Evolutionary conservation across 2,329 filamentous ascomycete species (phyloP).

Genomic region (Incumbomyces delicatus): DNA sequence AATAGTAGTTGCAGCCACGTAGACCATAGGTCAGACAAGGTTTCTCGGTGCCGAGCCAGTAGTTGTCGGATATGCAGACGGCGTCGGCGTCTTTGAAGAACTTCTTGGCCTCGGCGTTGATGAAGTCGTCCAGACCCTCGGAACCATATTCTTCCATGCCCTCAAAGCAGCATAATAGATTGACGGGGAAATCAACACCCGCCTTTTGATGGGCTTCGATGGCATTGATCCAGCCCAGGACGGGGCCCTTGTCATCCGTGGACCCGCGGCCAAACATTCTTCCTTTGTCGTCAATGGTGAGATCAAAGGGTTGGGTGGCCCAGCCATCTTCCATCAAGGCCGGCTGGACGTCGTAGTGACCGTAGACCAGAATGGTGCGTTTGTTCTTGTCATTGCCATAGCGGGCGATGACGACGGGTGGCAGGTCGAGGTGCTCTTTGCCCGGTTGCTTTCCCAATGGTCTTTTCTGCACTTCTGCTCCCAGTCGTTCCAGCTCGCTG

Average conservation of each 20-base stretch:
- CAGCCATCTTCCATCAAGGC: conserved; percentile 89
- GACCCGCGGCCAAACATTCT: conserved; percentile 94
- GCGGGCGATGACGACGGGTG: conserved; percentile 81
- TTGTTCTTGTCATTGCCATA: conserved; percentile 90
- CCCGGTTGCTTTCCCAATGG: conserved; percentile 84
- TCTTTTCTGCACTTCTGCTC: conserved; percentile 78
- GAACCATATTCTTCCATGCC: conserved; percentile 98
- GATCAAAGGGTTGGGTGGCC: conserved; percentile 86
- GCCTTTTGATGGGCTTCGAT: conserved; percentile 97
- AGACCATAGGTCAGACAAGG: conserved; percentile 96
- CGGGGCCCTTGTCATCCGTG: conserved; percentile 96
- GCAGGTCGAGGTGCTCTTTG: conserved; percentile 81
- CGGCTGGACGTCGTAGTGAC: conserved; percentile 97
- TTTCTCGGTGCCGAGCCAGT: conserved; percentile 98
- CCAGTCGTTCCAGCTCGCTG: conserved; percentile 69
- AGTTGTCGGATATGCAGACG: conserved; percentile 98
- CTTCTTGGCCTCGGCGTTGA: conserved; percentile 79
- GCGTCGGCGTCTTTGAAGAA: conserved; percentile 94
- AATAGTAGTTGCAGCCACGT: conserved; percentile 97
- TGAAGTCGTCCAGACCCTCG: conserved; percentile 90
- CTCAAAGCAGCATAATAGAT: conserved; percentile 97
- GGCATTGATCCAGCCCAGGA: conserved; percentile 93
- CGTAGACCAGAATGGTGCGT: conserved; percentile 91
- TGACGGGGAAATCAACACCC: conserved; percentile 88
- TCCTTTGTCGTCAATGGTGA: conserved; percentile 78